These are phyloP conservation scores for Sanghuangporus weigelae DNA, from an alignment of 1,284 basidiomycete species.

Conservation along the genomic window DNA sequence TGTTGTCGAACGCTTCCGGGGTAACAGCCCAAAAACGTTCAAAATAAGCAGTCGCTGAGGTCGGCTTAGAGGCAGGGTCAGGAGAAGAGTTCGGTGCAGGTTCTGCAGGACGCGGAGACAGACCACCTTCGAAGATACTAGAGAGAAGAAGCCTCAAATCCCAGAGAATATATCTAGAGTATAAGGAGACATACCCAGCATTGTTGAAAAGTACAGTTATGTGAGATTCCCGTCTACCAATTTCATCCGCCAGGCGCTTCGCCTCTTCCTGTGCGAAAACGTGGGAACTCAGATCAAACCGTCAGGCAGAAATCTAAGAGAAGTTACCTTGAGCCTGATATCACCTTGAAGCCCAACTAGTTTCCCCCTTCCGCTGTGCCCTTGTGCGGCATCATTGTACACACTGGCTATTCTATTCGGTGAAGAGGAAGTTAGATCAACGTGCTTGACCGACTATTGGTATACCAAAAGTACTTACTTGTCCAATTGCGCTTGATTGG, in stretches of 20 bases:
- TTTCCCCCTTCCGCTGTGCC: slow-evolving; percentile 29
- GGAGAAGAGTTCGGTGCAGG: slow-evolving; percentile 29
- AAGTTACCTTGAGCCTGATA: slow-evolving; percentile 38
- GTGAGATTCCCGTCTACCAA: slow-evolving; percentile 35
- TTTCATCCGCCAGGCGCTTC: slow-evolving; percentile 37
- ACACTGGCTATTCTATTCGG: slow-evolving; percentile 28
- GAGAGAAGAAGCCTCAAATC: not conserved
- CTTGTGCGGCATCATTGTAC: slow-evolving; percentile 37
- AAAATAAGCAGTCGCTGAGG: slow-evolving; percentile 35
- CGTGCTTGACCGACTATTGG: not conserved
- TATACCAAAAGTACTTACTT: slow-evolving; percentile 20
- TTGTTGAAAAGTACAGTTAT: slow-evolving; percentile 42
- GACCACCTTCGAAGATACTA: slow-evolving; percentile 13
- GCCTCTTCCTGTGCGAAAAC: slow-evolving; percentile 35
- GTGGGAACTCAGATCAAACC: not conserved
- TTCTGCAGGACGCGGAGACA: slow-evolving; percentile 21
- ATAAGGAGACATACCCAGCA: slow-evolving; percentile 27
- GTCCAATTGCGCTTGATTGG: slow-evolving; percentile 39
- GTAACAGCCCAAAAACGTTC: slow-evolving; percentile 36
- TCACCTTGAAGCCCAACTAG: slow-evolving; percentile 42
- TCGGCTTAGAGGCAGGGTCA: slow-evolving; percentile 25
- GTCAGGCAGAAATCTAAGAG: not conserved
- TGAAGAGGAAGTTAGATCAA: not conserved
- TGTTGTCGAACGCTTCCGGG: slow-evolving; percentile 35
- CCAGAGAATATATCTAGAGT: not conserved